These are phyloP conservation scores for Coniferiporia sulphurascens DNA, from an alignment of 1,284 basidiomycete genomes.

Conservation along the genomic window DNA sequence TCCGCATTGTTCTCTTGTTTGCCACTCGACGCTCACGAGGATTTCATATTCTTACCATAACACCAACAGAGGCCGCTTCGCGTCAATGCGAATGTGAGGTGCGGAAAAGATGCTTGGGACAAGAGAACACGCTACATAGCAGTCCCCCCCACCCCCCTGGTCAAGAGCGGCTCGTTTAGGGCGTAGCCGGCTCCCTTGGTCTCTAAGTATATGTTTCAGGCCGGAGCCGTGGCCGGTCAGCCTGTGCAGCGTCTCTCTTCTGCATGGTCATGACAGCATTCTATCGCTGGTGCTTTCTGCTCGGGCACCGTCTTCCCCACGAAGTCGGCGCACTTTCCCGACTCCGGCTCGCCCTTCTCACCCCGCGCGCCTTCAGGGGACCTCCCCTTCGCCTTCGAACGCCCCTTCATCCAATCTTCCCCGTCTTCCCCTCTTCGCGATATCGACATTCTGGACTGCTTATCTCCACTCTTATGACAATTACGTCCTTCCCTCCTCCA, in stretches of 20 bases:
- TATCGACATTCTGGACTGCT: conserved; percentile 11
- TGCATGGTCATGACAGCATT: not conserved
- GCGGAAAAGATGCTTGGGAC: not conserved
- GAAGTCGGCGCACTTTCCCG: not conserved
- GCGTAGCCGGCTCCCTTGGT: not conserved
- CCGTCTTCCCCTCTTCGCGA: not conserved
- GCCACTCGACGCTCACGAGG: not conserved
- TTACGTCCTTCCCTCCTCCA: conserved; percentile 10
- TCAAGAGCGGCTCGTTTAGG: not conserved
- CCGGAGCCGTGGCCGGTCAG: not conserved
- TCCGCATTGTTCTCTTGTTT: no score
- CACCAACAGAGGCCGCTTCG: not conserved
- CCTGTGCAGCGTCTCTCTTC: not conserved
- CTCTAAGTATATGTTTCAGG: not conserved
- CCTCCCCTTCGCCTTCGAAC: not conserved
- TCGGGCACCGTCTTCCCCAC: not conserved
- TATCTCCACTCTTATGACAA: conserved; percentile 12
- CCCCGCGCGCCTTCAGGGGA: not conserved
- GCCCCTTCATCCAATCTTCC: not conserved
- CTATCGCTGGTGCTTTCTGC: not conserved
- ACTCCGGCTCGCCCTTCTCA: not conserved
- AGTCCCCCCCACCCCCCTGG: not conserved
- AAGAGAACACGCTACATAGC: not conserved
- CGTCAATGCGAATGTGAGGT: not conserved
- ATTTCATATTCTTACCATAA: not conserved